Base-by-base conservation (phyloP, 2,329 filamentous ascomycete genomes). In the Thelonectria discophora region DNA sequence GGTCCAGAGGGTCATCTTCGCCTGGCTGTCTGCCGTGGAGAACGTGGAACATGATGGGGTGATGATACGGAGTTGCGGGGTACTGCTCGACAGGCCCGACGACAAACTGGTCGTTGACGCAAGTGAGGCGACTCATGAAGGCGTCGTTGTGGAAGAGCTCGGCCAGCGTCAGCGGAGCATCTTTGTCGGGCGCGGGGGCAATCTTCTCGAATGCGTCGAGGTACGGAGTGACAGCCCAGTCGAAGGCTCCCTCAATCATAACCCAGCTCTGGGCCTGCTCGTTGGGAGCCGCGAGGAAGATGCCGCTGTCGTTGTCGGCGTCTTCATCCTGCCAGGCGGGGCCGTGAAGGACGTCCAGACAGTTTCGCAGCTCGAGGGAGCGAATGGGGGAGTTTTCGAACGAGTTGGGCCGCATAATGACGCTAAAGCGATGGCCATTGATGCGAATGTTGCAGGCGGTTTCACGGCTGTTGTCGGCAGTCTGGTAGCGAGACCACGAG, bases 41-140 rank as follows among this genome's bases (percentile, higher is more conserved):
- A 8, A 46, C 13, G 20, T 21, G 12, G 9, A 18, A 24, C 17
- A 46, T 21, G 10, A 46, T 10, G 10, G 42, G 20, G 12, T 46
- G 42, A 11, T 21, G 17, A 27, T 46, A 46, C 20, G 20, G 20
- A 5, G 20, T 13, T 11, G 42, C 3, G 18, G 9, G 10, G 18
- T 46, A 46, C 12, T 43, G 49, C 7, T 42, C 15, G 17, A 56
- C 24, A 2, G 30, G 13, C 24, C 46, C 46, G 10, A 46, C 45
- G n/a, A 56, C 46, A 4, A 56, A 37, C 4, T 50, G 8, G 42
- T 56, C 54, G 13, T 56, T 37, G 17, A 43, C n/a, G 15, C 43
- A 34, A n/a, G n/a, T 12, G 15, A 56, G 20, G 17, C 27, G 21
- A 47, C 46, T 43, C 24, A 49, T 32, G 18, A 34, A 56, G 9